Evolutionary conservation across 169 alveolate species (phyloP).

Genomic region (Toxoplasma gondii): DNA sequence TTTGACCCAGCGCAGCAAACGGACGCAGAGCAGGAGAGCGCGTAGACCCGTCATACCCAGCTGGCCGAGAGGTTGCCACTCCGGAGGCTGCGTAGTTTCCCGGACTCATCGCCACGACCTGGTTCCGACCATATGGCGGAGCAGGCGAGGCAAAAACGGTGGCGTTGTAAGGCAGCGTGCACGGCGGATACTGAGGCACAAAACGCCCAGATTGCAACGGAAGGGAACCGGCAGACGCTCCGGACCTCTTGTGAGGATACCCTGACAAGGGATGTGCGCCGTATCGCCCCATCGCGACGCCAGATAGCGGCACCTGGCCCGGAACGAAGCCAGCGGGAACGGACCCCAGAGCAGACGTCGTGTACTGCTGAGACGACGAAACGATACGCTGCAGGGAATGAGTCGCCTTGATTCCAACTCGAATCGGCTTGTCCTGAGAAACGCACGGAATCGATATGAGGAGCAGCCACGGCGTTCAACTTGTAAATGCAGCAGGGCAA

Average conservation of each 20-base stretch:
- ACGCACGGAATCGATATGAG: neutral
- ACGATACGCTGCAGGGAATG: conserved; percentile 51
- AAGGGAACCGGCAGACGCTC: no score
- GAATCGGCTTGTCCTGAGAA: conserved; percentile 33
- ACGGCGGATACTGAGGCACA: no score
- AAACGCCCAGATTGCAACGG: no score
- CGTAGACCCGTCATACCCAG: neutral
- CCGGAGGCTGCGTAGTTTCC: no score
- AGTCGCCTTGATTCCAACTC: conserved; percentile 56
- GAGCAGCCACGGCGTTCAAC: neutral
- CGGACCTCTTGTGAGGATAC: neutral
- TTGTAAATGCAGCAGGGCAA: neutral
- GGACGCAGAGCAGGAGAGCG: neutral
- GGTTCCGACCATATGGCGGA: no score
- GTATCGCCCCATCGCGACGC: neutral
- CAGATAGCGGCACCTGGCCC: neutral
- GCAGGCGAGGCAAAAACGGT: no score
- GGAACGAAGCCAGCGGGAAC: neutral
- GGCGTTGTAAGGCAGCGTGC: no score
- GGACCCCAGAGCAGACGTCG: neutral
- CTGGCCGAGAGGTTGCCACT: neutral
- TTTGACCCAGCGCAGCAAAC: neutral
- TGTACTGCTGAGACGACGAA: neutral
- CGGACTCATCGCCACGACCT: no score
- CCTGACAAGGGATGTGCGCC: neutral